These are phyloP conservation scores for Biscogniauxia marginata DNA, from an alignment of 2,329 filamentous ascomycete species.

Conservation along the genomic window DNA sequence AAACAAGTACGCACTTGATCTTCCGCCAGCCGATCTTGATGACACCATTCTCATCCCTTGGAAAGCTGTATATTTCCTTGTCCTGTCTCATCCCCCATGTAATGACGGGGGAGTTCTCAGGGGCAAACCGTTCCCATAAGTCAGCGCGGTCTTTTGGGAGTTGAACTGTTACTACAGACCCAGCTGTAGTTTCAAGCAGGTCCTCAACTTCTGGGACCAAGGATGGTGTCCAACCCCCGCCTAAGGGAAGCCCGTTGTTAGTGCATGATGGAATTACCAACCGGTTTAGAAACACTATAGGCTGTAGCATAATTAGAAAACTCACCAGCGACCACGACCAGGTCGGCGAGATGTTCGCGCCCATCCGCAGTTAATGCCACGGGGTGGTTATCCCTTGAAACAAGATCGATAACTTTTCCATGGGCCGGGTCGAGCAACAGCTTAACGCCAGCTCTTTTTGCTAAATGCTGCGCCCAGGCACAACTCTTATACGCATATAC, in stretches of 20 bases:
- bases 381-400: constrained; percentile 6
- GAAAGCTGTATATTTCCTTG: constrained; percentile 48
- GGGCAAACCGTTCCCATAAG: constrained; percentile 40
- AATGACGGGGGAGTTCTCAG: constrained; percentile 47
- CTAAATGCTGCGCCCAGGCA: constrained; percentile 36
- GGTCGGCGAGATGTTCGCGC: constrained; percentile 11
- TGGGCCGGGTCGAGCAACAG: constrained; percentile 37
- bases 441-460: constrained; percentile 38
- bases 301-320: neutral
- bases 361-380: constrained; percentile 22
- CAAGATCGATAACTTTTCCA: constrained; percentile 23
- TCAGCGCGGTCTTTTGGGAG: constrained; percentile 36
- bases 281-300: too few relatives aligned
- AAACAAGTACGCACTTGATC: constrained; percentile 42
- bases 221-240: constrained; percentile 23
- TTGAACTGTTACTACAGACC: constrained; percentile 32
- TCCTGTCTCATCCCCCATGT: constrained; percentile 38
- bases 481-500: constrained; percentile 34
- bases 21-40: constrained; percentile 51
- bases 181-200: constrained; percentile 24
- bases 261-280: constrained; percentile 24
- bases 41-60: constrained; percentile 40
- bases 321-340: constrained; percentile 36
- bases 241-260: constrained; percentile 1
- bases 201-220: constrained; percentile 18